Conservation (phyloP, 805 yeast species). For the Nakazawaea holstii region DNA sequence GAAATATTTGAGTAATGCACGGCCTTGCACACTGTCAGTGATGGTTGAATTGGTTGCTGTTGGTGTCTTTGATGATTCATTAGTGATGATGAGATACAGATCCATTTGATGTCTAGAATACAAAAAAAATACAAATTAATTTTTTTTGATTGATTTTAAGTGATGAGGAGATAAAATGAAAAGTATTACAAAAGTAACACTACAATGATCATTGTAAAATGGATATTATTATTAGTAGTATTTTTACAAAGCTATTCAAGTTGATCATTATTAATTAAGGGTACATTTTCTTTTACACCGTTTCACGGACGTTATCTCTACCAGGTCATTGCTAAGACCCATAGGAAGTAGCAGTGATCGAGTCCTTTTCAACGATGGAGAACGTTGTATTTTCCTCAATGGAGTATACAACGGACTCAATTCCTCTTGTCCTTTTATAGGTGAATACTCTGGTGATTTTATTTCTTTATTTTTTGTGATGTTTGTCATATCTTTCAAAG, state of each 20-base stretch:
- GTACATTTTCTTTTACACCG: background rate
- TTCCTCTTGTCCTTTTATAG: background rate
- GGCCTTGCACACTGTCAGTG: background rate
- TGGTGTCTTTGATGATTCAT: background rate
- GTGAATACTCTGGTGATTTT: background rate
- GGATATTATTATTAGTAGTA: background rate
- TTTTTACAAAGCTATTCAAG: no score
- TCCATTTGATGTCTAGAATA: no score
- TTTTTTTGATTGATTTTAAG: no score
- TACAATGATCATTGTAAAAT: background rate
- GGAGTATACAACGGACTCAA: conserved; percentile 3
- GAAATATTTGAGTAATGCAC: conserved; percentile 4
- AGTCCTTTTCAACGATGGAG: conserved; percentile 5
- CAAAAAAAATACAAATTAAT: no score
- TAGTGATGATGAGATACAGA: no score
- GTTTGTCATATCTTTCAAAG: conserved; percentile 14
- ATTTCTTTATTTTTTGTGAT: conserved; percentile 14
- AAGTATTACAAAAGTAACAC: background rate
- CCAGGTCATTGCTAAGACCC: background rate
- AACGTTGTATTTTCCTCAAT: conserved; percentile 1
- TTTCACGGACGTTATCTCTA: background rate
- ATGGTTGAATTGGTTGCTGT: background rate
- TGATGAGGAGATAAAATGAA: background rate
- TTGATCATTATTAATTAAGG: background rate
- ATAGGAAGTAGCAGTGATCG: background rate